Conservation (phyloP, 768 basidiomycete species). For the Pholiota microspora region DNA sequence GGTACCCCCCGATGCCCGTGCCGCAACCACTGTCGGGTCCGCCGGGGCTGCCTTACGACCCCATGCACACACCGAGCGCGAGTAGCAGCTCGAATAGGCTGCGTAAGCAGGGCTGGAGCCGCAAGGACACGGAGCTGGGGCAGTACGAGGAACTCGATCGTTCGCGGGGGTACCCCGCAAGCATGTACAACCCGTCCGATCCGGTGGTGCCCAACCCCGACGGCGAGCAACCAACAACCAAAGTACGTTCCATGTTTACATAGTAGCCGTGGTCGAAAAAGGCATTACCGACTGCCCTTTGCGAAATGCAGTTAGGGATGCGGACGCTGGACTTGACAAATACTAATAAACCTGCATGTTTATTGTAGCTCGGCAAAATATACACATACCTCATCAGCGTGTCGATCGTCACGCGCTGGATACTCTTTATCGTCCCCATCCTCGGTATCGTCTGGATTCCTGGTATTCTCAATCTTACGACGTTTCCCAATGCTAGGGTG, state of each 20-base stretch:
- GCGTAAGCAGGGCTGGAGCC: constrained; percentile 50
- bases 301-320: neutral
- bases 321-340: neutral
- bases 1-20: constrained; percentile 2
- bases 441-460: constrained; percentile 70
- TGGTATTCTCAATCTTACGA: constrained; percentile 62
- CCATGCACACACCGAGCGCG: constrained; percentile 1
- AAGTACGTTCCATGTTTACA: constrained; percentile 31
- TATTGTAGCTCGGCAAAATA: constrained; percentile 50
- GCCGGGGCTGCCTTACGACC: neutral
- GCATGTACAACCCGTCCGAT: constrained; percentile 45
- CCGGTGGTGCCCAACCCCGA: constrained; percentile 55
- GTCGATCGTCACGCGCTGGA: constrained; percentile 79
- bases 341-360: neutral
- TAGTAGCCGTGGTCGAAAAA: neutral
- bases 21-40: constrained; percentile 1
- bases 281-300: neutral
- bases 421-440: constrained; percentile 74
- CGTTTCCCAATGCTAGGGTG: constrained; percentile 48
- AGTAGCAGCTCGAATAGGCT: constrained; percentile 31
- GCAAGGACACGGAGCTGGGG: constrained; percentile 45
- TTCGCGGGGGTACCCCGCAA: neutral
- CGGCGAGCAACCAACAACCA: constrained; percentile 58
- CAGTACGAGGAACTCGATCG: constrained; percentile 54
- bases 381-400: constrained; percentile 76